These are phyloP conservation scores for Verticillium klebahnii DNA, from an alignment of 2,329 filamentous ascomycete genomes.

Conservation along the genomic window DNA sequence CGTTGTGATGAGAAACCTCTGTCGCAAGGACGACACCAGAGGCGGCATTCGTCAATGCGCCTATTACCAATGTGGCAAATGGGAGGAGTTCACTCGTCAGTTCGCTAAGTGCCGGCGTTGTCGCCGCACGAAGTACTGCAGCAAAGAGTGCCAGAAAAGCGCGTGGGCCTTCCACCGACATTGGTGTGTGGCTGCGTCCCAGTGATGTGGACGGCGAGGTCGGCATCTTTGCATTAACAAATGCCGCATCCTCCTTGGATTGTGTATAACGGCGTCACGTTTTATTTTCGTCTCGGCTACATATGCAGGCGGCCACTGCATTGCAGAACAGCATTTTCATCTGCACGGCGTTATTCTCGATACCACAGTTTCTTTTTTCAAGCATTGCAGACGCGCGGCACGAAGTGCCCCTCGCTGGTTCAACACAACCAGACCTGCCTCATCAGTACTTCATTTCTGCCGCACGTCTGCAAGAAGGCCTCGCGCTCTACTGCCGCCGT, in stretches of 20 bases:
- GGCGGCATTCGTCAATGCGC: constrained; percentile 96
- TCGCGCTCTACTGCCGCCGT: not conserved
- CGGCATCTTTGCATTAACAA: not conserved
- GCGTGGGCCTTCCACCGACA: constrained; percentile 98
- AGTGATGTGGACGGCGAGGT: constrained; percentile 27
- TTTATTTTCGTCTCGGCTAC: not conserved
- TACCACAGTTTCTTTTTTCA: constrained; percentile 32
- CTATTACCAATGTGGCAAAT: constrained; percentile 97
- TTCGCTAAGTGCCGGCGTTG: constrained; percentile 98
- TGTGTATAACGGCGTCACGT: not conserved
- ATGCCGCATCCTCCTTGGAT: constrained; percentile 20
- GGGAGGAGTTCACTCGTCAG: constrained; percentile 94
- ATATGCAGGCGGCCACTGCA: constrained; percentile 27
- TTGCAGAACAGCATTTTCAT: constrained; percentile 37
- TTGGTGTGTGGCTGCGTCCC: constrained; percentile 81
- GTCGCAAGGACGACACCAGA: constrained; percentile 91
- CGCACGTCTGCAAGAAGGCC: not conserved
- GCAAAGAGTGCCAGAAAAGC: constrained; percentile 98
- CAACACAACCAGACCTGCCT: not conserved
- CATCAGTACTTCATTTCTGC: not conserved
- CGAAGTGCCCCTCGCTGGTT: not conserved
- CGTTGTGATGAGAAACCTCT: constrained; percentile 97
- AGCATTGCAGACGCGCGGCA: constrained; percentile 8
- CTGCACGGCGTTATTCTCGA: constrained; percentile 37
- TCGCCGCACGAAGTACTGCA: constrained; percentile 97